Base-by-base conservation (phyloP, 352 stramenopile species). In the Chrysophaeum taylorii region DNA sequence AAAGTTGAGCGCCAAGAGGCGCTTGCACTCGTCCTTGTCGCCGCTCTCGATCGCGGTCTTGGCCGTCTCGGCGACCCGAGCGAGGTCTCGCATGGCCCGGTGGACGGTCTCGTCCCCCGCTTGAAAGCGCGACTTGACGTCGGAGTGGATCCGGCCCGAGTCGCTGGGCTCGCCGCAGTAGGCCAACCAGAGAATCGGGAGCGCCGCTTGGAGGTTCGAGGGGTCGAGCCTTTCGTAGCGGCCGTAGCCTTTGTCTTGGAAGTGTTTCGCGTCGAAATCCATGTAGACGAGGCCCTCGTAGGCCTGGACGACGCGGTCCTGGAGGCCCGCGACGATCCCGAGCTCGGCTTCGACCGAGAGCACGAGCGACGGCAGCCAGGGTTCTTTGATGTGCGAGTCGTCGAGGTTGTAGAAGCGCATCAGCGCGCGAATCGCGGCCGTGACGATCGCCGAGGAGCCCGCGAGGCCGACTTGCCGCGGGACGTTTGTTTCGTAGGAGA, bases 241-340 rank as follows among this genome's bases (percentile, higher is more conserved):
- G 31, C 75, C 77, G 48, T 78, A 52, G 29, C 74, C 66, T 23
- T 57, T 37, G 27, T 27, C 38, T 25, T 78, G 60, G 39, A 83
- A 75, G 23, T 35, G 16, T 9, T 73, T 64, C 25, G 68, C 39
- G 50, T 77, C 60, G 61, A 84, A 84, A 52, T 84, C 70, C 79
- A 84, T 84, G 31, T 63, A 48, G 14, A 83, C 75, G 2, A 83
- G 43, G 36, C 76, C 78, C 29, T 82, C 74, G 36, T 80, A 81
- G n/a, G 73, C 71, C 54, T 84, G 79, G 31, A 81, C 72, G 9
- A 84, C 78, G 31, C 78, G 63, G 41, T 84, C 79, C 48, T 84
- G 79, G 0, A 84, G 60, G 16, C 79, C 79, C 21, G 78, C 79
- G n/a, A 71, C 75, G 42, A 84, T 84, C 29, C 75, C 75, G n/a